Conservation (phyloP, 1,284 basidiomycete species). For the Sanghuangporus baumii region DNA sequence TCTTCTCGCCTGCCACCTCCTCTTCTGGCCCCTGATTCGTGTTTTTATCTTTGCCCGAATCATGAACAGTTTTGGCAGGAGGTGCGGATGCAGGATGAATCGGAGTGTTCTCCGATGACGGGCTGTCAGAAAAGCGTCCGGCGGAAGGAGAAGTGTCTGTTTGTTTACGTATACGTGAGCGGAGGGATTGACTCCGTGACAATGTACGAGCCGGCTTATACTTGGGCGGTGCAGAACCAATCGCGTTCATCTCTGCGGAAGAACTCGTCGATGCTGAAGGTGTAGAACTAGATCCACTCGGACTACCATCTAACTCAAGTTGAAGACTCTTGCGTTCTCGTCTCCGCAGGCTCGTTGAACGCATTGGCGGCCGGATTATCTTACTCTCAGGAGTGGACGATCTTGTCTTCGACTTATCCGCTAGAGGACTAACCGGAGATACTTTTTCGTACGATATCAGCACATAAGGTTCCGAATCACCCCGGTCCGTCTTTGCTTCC, state of each 20-base stretch:
- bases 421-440: background rate
- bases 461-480: background rate
- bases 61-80: background rate
- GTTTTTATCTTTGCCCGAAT: background rate
- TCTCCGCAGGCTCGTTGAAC: constrained; percentile 5
- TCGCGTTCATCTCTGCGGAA: background rate
- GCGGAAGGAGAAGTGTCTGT: background rate
- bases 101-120: background rate
- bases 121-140: background rate
- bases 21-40: background rate
- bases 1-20: background rate
- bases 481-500: background rate
- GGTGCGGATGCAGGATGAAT: background rate
- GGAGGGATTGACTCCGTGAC: background rate
- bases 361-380: background rate
- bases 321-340: constrained; percentile 6
- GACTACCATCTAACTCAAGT: background rate
- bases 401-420: background rate
- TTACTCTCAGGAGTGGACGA: background rate
- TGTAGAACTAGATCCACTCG: background rate
- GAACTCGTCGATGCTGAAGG: background rate
- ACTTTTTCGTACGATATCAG: background rate
- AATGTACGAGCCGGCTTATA: background rate
- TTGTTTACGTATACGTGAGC: background rate
- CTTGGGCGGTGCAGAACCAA: background rate